Percentiles rank a stretch among this genome's conserved stretches.
phyloP scores from a whole-genome alignment of 1,284 basidiomycete species.

The Volvariella surrecta region DNA sequence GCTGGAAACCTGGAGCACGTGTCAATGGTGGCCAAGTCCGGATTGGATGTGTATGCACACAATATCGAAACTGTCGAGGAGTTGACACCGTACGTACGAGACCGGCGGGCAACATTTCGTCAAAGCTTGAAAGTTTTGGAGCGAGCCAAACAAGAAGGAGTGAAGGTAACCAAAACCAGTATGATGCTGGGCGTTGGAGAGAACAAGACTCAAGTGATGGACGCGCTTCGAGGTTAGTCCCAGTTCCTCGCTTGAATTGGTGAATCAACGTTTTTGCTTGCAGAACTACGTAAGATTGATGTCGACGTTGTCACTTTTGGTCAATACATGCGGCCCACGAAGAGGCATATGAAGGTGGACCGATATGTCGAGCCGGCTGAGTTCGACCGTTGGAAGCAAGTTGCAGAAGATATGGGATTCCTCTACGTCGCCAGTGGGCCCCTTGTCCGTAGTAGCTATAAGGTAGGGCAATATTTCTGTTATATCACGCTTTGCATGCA shows the following conservation, averaged over 20 bases:
- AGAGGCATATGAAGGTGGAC: slow-evolving; percentile 98
- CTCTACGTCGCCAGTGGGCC: slow-evolving; percentile 97
- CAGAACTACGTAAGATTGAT: slow-evolving; percentile 80
- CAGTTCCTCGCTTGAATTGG: background rate
- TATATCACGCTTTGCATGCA: background rate
- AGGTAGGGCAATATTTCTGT: slow-evolving; percentile 43
- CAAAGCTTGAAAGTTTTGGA: slow-evolving; percentile 84
- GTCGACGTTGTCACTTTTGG: slow-evolving; percentile 99
- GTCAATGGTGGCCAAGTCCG: slow-evolving; percentile 81
- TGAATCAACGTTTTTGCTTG: slow-evolving; percentile 3
- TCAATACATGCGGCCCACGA: slow-evolving; percentile 99
- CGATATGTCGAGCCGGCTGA: slow-evolving; percentile 92
- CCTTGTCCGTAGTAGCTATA: slow-evolving; percentile 93
- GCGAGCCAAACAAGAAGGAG: slow-evolving; percentile 76
- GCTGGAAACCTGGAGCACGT: slow-evolving; percentile 72
- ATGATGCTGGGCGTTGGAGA: slow-evolving; percentile 99
- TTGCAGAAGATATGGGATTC: slow-evolving; percentile 93
- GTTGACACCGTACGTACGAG: slow-evolving; percentile 91
- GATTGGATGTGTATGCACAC: slow-evolving; percentile 97
- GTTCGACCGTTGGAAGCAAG: slow-evolving; percentile 86
- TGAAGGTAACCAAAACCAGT: slow-evolving; percentile 93
- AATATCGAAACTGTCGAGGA: slow-evolving; percentile 95
- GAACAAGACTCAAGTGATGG: slow-evolving; percentile 74
- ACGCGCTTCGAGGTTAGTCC: slow-evolving; percentile 69
- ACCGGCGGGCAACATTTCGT: slow-evolving; percentile 88